Percentiles rank a stretch among this genome's conserved stretches.
Conservation (phyloP, 1,284 basidiomycete species). For the Inonotus obliquus region DNA sequence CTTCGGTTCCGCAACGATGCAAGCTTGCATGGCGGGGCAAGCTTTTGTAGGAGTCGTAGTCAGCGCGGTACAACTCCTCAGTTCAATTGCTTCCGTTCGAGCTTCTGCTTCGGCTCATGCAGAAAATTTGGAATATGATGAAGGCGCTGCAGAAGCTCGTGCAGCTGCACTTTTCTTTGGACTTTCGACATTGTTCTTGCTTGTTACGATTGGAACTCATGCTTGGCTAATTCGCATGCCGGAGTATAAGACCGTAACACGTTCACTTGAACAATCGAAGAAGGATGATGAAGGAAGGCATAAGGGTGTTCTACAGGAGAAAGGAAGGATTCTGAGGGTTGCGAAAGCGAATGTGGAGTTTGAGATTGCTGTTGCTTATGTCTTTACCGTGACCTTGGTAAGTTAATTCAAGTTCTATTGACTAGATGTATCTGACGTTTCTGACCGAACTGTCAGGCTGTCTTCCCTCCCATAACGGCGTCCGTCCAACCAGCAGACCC, state of each 20-base stretch:
- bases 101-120: conserved; percentile 27
- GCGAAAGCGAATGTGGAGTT: conserved; percentile 62
- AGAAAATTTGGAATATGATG: conserved; percentile 27
- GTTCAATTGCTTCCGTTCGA: conserved; percentile 49
- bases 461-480: conserved; percentile 82
- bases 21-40: conserved; percentile 71
- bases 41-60: conserved; percentile 73
- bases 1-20: conserved; percentile 64
- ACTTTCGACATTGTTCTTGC: conserved; percentile 61
- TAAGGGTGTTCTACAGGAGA: conserved; percentile 32
- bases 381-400: conserved; percentile 79
- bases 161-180: conserved; percentile 71
- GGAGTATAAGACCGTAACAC: conserved; percentile 49
- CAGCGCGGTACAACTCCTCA: conserved; percentile 65
- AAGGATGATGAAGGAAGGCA: conserved; percentile 21
- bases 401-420: conserved; percentile 26
- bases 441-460: conserved; percentile 46
- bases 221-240: conserved; percentile 53
- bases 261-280: conserved; percentile 32
- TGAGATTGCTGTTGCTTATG: conserved; percentile 70
- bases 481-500: conserved; percentile 65
- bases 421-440: background rate
- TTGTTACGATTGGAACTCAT: conserved; percentile 47
- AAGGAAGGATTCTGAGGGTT: conserved; percentile 45
- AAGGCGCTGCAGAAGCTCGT: conserved; percentile 46